Base-by-base conservation (phyloP, 2,329 filamentous ascomycete genomes). In the Colletotrichum sp. region DNA sequence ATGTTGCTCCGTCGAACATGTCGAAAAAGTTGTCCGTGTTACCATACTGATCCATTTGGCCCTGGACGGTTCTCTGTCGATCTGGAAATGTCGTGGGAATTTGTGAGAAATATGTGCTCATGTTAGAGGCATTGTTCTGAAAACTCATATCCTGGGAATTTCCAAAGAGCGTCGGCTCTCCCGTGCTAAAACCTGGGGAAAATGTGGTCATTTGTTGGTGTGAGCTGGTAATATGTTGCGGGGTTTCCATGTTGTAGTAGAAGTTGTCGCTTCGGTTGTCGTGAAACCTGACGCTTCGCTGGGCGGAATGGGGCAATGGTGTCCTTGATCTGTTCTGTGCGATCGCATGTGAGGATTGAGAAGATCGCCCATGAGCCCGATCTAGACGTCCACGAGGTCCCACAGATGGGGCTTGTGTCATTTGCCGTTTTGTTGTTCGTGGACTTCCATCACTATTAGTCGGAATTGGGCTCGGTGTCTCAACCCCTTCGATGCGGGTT, bases 1-100 rank as follows among this genome's bases (percentile, higher is more conserved):
- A 77, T 7, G 70, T 77, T 6, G 69, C 76, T 32, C 69, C 74
- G 26, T 77, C 76, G 34, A 78, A 78, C 5, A 78, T 66, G 12
- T 78, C 74, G 12, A 78, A 69, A 10, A 77, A 24, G 18, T 30
- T 69, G 1, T 68, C 39, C 4, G 16, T 15, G 12, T 26, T 39
- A 6, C 36, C 64, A 16, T 36, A 8, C 15, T 62, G 62, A 8
- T 69, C 59, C 9, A 59, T 7, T 21, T 28, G 39, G 15, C 24
- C n/a, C 3, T 6, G n/a, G 9, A 6, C 8, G 7, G 26, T 24
- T 10, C 34, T 15, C 5, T 63, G 49, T 26, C 74, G 68, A 21
- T 77, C 67, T 12, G 74, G 74, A 24, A 75, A 71, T 21, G 36
- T 71, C 12, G 63, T 77, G 3, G 74, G 70, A 57, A 78, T 78